Evolutionary conservation across 495 filamentous ascomycete genomes (phyloP).

Genomic region (Penicillium crystallinum): DNA sequence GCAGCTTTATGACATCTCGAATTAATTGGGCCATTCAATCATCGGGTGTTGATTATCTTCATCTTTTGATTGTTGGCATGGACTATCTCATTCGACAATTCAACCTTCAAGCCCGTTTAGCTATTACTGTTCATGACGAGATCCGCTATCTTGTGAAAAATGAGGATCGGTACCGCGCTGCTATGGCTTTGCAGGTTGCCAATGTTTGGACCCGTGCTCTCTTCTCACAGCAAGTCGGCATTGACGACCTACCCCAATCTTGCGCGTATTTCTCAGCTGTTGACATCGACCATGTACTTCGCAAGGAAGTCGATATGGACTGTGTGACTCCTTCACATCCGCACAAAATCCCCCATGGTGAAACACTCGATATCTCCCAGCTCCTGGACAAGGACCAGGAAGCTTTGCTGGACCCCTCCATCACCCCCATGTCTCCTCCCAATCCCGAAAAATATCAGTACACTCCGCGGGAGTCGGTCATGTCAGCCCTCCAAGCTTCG

Average conservation of each 20-base stretch:
- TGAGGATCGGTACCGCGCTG: conserved; percentile 79
- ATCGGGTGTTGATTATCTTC: conserved; percentile 94
- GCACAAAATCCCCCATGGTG: conserved; percentile 72
- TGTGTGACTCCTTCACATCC: conserved; percentile 88
- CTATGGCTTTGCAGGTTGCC: conserved; percentile 87
- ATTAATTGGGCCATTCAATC: conserved; percentile 99
- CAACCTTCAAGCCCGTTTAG: conserved; percentile 74
- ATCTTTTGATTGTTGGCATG: conserved; percentile 90
- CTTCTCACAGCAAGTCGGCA: conserved; percentile 95
- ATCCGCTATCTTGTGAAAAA: conserved; percentile 88
- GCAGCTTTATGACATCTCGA: conserved; percentile 88
- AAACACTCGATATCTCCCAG: conserved; percentile 71
- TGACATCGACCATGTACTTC: conserved; percentile 87
- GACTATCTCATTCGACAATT: conserved; percentile 87
- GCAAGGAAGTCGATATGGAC: conserved; percentile 97
- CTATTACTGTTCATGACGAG: conserved; percentile 96
- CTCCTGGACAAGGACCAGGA: conserved; percentile 63
- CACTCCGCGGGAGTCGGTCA: conserved; percentile 67
- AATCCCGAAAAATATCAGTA: conserved; percentile 58
- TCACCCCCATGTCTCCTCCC: conserved; percentile 50
- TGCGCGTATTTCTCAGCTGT: conserved; percentile 95
- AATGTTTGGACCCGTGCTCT: conserved; percentile 97
- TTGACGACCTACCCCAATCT: conserved; percentile 86
- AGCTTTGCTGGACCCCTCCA: conserved; percentile 60
- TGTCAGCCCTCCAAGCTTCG: conserved; percentile 57